Base-by-base conservation (phyloP, 257 asterid species). In the Striga asiatica region DNA sequence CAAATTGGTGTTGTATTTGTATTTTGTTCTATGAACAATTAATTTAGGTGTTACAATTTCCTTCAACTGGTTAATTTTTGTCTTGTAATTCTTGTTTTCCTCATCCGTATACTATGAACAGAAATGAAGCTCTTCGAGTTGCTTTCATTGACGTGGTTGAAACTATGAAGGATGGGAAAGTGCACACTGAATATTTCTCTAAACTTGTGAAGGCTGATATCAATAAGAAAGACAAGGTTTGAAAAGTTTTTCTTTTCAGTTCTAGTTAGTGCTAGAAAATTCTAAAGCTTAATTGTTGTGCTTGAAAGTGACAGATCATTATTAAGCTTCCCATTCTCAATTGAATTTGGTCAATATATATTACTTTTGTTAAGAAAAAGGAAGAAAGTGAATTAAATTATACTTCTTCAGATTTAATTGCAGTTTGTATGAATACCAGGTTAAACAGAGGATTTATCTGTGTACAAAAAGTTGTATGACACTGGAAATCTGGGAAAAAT, bases 101-200 rank as follows among this genome's bases (percentile, higher is more conserved):
- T 41, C 39, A 19, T 41, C 42, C 58, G 19, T 50, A 68, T 55
- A 35, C 52, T 21, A 64, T 47, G 46, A 50, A 64, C 56, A 92
- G 98, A 65, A 82, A 92, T 68, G 98, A 92, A 80, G 98, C 98
- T 65, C 98, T 92, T 50, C 96, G 98, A 52, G 79, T 92, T 77
- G 97, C 98, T 65, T 92, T 82, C 74, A 88, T 92, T 21, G 95
- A 84, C 53, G 94, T 61, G 72, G 95, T 87, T 56, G 98, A 92
- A 81, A 82, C 97, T 70, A 71, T 87, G 56, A 82, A 72, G 77
- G 96, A 91, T 9, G 98, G 94, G 31, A 87, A 66, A 76, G 88
- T 84, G 56, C 70, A 79, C 52, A 84, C 83, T 3, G 95, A 87
- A 50, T 92, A 78, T 73, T 82, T 71, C 82, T 92, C 98, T 20